Conservation (phyloP, 805 yeast genomes). For the Wickerhamomyces bisporus region DNA sequence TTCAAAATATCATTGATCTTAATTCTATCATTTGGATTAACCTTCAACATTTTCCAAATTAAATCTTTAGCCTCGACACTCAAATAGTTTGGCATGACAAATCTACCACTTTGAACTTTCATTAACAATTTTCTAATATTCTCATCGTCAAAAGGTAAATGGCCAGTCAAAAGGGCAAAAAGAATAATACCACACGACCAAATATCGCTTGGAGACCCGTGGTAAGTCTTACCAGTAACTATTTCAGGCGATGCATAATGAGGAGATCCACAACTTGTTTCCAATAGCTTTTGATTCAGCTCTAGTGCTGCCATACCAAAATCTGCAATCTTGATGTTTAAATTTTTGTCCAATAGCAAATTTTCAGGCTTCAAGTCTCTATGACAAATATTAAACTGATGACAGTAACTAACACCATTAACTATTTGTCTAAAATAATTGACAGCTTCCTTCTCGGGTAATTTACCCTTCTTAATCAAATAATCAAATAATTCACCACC, state of each 20-base stretch:
- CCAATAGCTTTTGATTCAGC: slow-evolving; percentile 71
- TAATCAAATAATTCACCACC: slow-evolving; percentile 96
- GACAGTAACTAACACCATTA: slow-evolving; percentile 78
- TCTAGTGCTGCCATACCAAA: slow-evolving; percentile 99
- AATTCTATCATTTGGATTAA: slow-evolving; percentile 77
- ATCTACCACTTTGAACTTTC: slow-evolving; percentile 89
- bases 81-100: slow-evolving; percentile 73
- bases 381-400: slow-evolving; percentile 82
- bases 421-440: slow-evolving; percentile 84
- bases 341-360: slow-evolving; percentile 70
- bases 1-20: slow-evolving; percentile 66
- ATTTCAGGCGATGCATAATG: slow-evolving; percentile 98
- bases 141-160: slow-evolving; percentile 95
- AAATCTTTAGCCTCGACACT: slow-evolving; percentile 85
- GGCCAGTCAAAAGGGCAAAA: slow-evolving; percentile 91
- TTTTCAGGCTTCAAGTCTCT: slow-evolving; percentile 85
- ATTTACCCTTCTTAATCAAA: slow-evolving; percentile 79
- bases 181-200: slow-evolving; percentile 98
- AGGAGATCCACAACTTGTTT: slow-evolving; percentile 97
- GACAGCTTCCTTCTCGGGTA: slow-evolving; percentile 87
- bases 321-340: slow-evolving; percentile 93
- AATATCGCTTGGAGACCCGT: slow-evolving; percentile 94
- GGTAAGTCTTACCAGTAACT: slow-evolving; percentile 90
- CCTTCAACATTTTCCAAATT: slow-evolving; percentile 72
- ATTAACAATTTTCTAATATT: slow-evolving; percentile 80